Percentiles rank a stretch among this genome's conserved stretches.
These are phyloP conservation scores for Syzygium grande DNA, from an alignment of 345 rosid species.

Conservation along the genomic window DNA sequence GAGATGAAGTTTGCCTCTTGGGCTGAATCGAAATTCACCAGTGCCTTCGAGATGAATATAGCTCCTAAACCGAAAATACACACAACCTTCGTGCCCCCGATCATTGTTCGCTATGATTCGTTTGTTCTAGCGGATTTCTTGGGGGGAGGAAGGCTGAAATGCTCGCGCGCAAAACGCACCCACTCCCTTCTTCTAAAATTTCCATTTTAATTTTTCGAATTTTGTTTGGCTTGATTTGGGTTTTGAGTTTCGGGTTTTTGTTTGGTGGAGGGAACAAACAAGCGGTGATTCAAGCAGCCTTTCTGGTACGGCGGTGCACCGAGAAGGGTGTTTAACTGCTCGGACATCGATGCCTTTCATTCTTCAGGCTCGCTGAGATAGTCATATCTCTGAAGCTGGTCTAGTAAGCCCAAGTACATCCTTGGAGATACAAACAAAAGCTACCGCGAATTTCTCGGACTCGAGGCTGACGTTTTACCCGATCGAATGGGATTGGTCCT, in stretches of 20 bases:
- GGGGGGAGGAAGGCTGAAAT: slow-evolving; percentile 4
- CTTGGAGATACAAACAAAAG: not conserved
- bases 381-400: slow-evolving; percentile 60
- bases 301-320: slow-evolving; percentile 25
- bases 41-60: slow-evolving; percentile 56
- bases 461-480: not conserved
- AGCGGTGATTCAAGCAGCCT: slow-evolving; percentile 89
- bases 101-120: not conserved
- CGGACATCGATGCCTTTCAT: slow-evolving; percentile 53
- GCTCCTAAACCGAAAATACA: slow-evolving; percentile 23
- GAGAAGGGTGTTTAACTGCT: slow-evolving; percentile 76
- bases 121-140: not conserved
- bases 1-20: slow-evolving; percentile 62
- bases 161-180: not conserved
- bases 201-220: not conserved
- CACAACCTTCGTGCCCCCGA: not conserved
- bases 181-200: not conserved
- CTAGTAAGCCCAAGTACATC: slow-evolving; percentile 71
- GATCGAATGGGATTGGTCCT: not conserved
- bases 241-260: not conserved
- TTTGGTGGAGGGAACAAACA: slow-evolving; percentile 3
- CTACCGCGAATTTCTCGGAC: not conserved
- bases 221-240: not conserved
- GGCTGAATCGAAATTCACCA: slow-evolving; percentile 7
- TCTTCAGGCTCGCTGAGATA: slow-evolving; percentile 89